phyloP scores from a whole-genome alignment of 2,329 filamentous ascomycete species.

The Stachybotrys chartarum region DNA sequence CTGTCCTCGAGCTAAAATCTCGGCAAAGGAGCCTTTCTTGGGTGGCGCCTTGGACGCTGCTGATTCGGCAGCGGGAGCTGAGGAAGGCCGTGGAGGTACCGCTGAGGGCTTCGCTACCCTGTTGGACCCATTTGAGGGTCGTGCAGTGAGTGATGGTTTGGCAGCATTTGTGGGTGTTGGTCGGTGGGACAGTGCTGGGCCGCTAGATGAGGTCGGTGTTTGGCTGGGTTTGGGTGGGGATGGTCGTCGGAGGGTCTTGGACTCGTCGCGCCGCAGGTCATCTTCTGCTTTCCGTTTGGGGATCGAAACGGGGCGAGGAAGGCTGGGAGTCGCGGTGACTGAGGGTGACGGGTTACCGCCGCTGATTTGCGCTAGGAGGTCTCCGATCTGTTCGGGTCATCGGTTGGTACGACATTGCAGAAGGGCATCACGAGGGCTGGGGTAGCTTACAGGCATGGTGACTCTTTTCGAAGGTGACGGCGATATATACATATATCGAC shows the following conservation, averaged over 20 bases:
- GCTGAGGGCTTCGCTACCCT: conserved; percentile 12
- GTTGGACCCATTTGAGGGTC: conserved; percentile 10
- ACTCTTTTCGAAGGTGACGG: not conserved
- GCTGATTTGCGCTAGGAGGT: conserved; percentile 47
- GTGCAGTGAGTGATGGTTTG: conserved; percentile 2
- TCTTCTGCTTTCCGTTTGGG: conserved; percentile 53
- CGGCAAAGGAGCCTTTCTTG: conserved; percentile 68
- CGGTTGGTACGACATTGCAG: conserved; percentile 3
- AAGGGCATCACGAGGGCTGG: not conserved
- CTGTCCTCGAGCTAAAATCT: conserved; percentile 66
- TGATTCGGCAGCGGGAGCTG: conserved; percentile 26
- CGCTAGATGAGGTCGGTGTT: not conserved
- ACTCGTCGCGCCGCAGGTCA: conserved; percentile 31
- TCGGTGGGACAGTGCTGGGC: not conserved
- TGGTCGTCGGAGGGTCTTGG: conserved; percentile 33
- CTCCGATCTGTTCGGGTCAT: conserved; percentile 23
- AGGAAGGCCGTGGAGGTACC: not conserved
- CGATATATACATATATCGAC: conserved; percentile 3
- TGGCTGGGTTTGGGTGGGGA: conserved; percentile 7
- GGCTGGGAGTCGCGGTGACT: conserved; percentile 20
- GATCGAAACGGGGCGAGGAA: conserved; percentile 15
- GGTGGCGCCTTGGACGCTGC: conserved; percentile 38
- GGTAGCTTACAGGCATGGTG: conserved; percentile 23
- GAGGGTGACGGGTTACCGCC: conserved; percentile 38
- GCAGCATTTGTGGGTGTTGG: conserved; percentile 2